Evolutionary conservation across 495 filamentous ascomycete species (phyloP).

Genomic region (Pyronema omphalodes): DNA sequence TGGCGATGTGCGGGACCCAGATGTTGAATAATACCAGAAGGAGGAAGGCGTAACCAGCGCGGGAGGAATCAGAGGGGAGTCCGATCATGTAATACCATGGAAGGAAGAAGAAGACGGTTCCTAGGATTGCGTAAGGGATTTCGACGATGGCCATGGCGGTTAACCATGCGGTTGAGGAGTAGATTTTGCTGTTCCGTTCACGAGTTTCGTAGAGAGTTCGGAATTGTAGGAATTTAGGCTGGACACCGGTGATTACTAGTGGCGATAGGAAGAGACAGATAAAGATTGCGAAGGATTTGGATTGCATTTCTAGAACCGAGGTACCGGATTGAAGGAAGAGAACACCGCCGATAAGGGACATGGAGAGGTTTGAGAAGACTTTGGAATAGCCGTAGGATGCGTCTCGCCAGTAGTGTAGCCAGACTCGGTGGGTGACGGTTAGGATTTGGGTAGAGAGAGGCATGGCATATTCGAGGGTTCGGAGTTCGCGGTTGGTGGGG

Average conservation of each 20-base stretch:
- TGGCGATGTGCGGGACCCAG: slow-evolving; percentile 17
- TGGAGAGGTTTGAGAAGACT: slow-evolving; percentile 48
- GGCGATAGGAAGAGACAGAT: slow-evolving; percentile 19
- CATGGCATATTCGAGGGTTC: slow-evolving; percentile 38
- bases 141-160: slow-evolving; percentile 58
- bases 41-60: slow-evolving; percentile 60
- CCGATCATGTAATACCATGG: slow-evolving; percentile 73
- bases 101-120: slow-evolving; percentile 50
- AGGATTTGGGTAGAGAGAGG: slow-evolving; percentile 39
- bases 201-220: slow-evolving; percentile 68
- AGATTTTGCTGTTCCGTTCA: slow-evolving; percentile 68
- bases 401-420: slow-evolving; percentile 52
- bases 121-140: slow-evolving; percentile 54
- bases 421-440: slow-evolving; percentile 45
- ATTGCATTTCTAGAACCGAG: slow-evolving; percentile 21
- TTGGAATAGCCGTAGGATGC: slow-evolving; percentile 59
- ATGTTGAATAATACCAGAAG: slow-evolving; percentile 55
- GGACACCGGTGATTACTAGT: slow-evolving; percentile 46
- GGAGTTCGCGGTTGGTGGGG: slow-evolving; percentile 18
- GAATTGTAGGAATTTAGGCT: slow-evolving; percentile 56
- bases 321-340: slow-evolving; percentile 24
- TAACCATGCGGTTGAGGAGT: slow-evolving; percentile 70
- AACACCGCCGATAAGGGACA: slow-evolving; percentile 31
- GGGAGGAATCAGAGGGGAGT: slow-evolving; percentile 47
- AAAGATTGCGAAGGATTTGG: slow-evolving; percentile 21